Evolutionary conservation across 164 flowering plant species (phyloP).

Genomic region (Umbilicus rupestris): DNA sequence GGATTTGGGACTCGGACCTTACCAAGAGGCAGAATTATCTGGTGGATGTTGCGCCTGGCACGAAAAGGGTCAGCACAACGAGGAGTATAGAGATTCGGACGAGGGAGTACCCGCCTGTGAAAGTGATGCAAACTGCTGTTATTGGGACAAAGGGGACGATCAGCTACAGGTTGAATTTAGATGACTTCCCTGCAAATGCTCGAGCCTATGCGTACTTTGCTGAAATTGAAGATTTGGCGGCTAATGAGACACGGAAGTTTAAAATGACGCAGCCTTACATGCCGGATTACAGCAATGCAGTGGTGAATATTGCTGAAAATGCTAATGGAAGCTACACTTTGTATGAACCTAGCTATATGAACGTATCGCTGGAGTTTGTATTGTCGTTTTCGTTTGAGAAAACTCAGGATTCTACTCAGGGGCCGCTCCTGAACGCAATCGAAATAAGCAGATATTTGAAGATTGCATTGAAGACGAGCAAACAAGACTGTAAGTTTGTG

Average conservation of each 20-base stretch:
- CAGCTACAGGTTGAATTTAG: conserved; percentile 70
- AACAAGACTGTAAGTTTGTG: conserved; percentile 49
- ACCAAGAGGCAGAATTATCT: conserved; percentile 65
- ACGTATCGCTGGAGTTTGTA: conserved; percentile 62
- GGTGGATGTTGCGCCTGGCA: conserved; percentile 83
- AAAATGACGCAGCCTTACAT: conserved; percentile 52
- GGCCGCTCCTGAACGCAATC: conserved; percentile 85
- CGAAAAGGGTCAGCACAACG: conserved; percentile 60
- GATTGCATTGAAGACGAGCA: conserved; percentile 52
- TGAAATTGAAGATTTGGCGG: conserved; percentile 70
- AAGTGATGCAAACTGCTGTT: conserved; percentile 97
- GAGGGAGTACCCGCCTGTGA: conserved; percentile 83
- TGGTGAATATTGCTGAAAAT: conserved; percentile 85
- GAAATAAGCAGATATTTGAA: conserved; percentile 72
- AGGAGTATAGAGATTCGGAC: conserved; percentile 39
- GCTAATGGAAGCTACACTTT: conserved; percentile 78
- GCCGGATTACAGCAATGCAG: conserved; percentile 65
- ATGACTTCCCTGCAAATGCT: conserved; percentile 88
- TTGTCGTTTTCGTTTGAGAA: conserved; percentile 65
- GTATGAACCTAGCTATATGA: conserved; percentile 92
- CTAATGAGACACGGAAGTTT: conserved; percentile 70
- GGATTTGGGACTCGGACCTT: conserved; percentile 90
- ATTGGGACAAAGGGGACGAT: conserved; percentile 69
- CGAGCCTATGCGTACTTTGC: conserved; percentile 92
- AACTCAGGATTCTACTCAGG: conserved; percentile 75